Evolutionary conservation across 2,329 filamentous ascomycete genomes (phyloP).

Genomic region (Exophiala spinifera): DNA sequence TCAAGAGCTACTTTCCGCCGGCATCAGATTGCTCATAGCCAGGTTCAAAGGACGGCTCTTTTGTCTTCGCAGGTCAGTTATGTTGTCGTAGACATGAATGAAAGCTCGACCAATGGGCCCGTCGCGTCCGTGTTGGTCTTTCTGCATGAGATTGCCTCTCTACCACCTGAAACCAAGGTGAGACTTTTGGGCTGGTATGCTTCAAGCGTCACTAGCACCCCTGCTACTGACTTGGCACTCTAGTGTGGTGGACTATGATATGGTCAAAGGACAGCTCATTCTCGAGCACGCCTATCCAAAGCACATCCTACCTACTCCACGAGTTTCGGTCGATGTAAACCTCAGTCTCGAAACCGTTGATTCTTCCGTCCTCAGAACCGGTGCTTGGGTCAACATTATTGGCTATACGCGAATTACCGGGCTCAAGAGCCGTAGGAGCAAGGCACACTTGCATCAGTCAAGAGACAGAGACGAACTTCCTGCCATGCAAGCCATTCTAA

Average conservation of each 20-base stretch:
- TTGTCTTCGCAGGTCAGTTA: background rate
- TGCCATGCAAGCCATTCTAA: slow-evolving; percentile 68
- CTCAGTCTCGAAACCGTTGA: slow-evolving; percentile 66
- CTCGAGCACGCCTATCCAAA: slow-evolving; percentile 66
- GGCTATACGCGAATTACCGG: slow-evolving; percentile 60
- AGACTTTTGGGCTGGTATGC: slow-evolving; percentile 88
- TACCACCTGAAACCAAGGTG: slow-evolving; percentile 68
- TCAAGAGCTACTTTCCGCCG: no score
- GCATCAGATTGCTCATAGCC: no score
- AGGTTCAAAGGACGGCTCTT: background rate
- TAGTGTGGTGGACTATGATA: slow-evolving; percentile 60
- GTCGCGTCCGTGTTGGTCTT: slow-evolving; percentile 63
- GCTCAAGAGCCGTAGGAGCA: slow-evolving; percentile 31
- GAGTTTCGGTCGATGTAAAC: slow-evolving; percentile 65
- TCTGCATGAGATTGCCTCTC: slow-evolving; percentile 57
- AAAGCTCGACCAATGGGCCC: slow-evolving; percentile 9
- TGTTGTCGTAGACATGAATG: slow-evolving; percentile 9
- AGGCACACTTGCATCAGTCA: slow-evolving; percentile 2
- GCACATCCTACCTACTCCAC: slow-evolving; percentile 36
- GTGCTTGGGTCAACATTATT: slow-evolving; percentile 87
- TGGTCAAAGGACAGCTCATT: slow-evolving; percentile 58
- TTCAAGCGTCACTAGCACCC: slow-evolving; percentile 6
- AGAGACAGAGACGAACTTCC: slow-evolving; percentile 40
- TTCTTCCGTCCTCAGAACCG: slow-evolving; percentile 59
- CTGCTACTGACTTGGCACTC: slow-evolving; percentile 8